These are phyloP conservation scores for Podospora didyma DNA, from an alignment of 495 filamentous ascomycete species.

Conservation along the genomic window DNA sequence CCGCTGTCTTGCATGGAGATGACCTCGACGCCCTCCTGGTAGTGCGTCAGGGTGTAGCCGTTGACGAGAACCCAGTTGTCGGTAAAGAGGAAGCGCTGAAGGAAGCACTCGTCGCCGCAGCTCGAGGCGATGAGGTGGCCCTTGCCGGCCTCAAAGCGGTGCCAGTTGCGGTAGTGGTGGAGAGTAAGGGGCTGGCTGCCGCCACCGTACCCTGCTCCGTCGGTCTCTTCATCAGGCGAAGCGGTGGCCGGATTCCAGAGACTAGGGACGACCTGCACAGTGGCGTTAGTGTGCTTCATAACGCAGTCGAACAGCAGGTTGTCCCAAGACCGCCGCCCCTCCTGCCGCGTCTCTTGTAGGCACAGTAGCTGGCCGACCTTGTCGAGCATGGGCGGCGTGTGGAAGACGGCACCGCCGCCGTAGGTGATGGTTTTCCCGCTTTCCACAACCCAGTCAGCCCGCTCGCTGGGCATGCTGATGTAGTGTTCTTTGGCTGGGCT, in stretches of 20 bases:
- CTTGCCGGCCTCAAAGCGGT: slow-evolving; percentile 46
- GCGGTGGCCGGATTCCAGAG: slow-evolving; percentile 33
- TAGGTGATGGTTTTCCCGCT: slow-evolving; percentile 49
- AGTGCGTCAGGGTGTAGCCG: slow-evolving; percentile 51
- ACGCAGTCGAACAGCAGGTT: slow-evolving; percentile 50
- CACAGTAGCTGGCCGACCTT: slow-evolving; percentile 33
- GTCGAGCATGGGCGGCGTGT: slow-evolving; percentile 47
- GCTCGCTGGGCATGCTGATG: slow-evolving; percentile 55
- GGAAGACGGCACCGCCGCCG: slow-evolving; percentile 58
- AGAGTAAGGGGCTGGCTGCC: slow-evolving; percentile 51
- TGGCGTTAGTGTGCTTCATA: slow-evolving; percentile 44
- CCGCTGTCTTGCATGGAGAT: slow-evolving; percentile 3
- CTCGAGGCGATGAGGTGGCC: slow-evolving; percentile 43
- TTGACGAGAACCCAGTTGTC: slow-evolving; percentile 57
- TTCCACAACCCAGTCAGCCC: slow-evolving; percentile 30
- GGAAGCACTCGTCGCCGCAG: slow-evolving; percentile 53
- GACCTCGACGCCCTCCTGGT: slow-evolving; percentile 35
- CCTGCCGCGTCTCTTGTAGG: slow-evolving; percentile 20
- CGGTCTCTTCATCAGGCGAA: slow-evolving; percentile 41
- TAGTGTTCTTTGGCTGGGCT: slow-evolving; percentile 47
- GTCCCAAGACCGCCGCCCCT: slow-evolving; percentile 12
- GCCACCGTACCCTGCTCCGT: slow-evolving; percentile 54
- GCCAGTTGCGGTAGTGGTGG: slow-evolving; percentile 57
- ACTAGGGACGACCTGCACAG: slow-evolving; percentile 47
- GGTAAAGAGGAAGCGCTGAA: slow-evolving; percentile 54